These are phyloP conservation scores for Fusarium protoensiforme DNA, from an alignment of 2,329 filamentous ascomycete genomes.

Conservation along the genomic window DNA sequence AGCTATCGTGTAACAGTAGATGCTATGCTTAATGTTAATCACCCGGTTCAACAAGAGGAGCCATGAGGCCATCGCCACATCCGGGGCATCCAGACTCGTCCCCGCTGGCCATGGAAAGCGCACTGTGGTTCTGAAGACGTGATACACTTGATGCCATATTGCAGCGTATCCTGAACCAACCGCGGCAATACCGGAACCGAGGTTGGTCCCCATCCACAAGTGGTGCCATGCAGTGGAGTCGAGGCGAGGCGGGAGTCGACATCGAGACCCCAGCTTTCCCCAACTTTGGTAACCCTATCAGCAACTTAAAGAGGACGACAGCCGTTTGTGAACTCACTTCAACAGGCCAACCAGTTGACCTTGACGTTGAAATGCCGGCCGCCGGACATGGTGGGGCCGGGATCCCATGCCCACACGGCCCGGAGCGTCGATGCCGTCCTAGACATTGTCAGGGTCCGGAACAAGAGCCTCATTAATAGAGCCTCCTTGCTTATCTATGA, in stretches of 20 bases:
- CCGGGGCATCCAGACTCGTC: background rate
- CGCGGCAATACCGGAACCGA: background rate
- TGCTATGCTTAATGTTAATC: background rate
- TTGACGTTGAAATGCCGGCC: background rate
- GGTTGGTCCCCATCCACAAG: background rate
- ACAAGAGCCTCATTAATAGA: background rate
- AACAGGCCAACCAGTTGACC: background rate
- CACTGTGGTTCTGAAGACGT: background rate
- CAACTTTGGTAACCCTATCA: background rate
- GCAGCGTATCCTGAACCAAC: background rate
- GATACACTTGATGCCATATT: background rate
- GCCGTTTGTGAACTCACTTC: background rate
- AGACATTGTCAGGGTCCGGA: background rate
- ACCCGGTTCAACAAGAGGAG: background rate
- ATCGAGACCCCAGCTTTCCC: background rate
- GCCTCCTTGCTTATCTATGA: background rate
- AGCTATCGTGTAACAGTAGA: background rate
- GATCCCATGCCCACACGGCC: background rate
- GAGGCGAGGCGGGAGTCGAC: background rate
- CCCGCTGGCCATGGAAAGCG: background rate
- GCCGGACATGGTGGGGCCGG: background rate
- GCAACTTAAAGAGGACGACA: background rate
- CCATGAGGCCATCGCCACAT: background rate
- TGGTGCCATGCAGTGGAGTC: conserved; percentile 3
- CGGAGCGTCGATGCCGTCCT: background rate